Percentiles rank a stretch among this genome's conserved stretches.
phyloP scores from a whole-genome alignment of 1,284 basidiomycete genomes.

The Wolfiporia cocos region DNA sequence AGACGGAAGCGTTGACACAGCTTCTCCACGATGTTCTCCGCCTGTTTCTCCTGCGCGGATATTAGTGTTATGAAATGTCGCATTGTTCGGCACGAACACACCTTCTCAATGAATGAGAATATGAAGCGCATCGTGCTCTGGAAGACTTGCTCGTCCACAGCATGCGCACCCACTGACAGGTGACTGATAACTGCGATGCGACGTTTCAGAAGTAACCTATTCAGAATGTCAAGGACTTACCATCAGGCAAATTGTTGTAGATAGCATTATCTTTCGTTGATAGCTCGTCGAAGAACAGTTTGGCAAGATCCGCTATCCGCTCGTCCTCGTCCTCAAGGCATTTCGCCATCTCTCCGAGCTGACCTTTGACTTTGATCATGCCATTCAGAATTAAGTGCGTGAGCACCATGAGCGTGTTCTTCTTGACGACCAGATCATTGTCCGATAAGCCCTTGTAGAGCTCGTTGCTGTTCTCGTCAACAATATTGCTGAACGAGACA shows the following conservation, averaged over 20 bases:
- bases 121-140: slow-evolving; percentile 93
- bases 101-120: slow-evolving; percentile 97
- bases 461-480: slow-evolving; percentile 96
- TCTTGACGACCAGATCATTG: slow-evolving; percentile 87
- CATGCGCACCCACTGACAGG: slow-evolving; percentile 88
- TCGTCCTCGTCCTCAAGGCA: slow-evolving; percentile 93
- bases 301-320: slow-evolving; percentile 89
- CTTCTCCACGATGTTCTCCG: slow-evolving; percentile 92
- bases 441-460: slow-evolving; percentile 94
- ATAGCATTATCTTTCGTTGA: slow-evolving; percentile 99
- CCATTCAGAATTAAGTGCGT: slow-evolving; percentile 97
- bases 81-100: slow-evolving; percentile 21
- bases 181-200: slow-evolving; percentile 83
- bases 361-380: slow-evolving; percentile 99
- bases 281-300: slow-evolving; percentile 94
- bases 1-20: slow-evolving; percentile 92
- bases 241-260: slow-evolving; percentile 96
- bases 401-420: slow-evolving; percentile 98
- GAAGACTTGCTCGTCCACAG: slow-evolving; percentile 91
- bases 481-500: slow-evolving; percentile 92
- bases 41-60: slow-evolving; percentile 79
- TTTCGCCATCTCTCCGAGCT: slow-evolving; percentile 99
- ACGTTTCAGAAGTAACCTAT: not conserved
- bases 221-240: slow-evolving; percentile 29
- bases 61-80: slow-evolving; percentile 1